Conservation (phyloP, 2,329 filamentous ascomycete species). For the Sarocladiaceae sp. region DNA sequence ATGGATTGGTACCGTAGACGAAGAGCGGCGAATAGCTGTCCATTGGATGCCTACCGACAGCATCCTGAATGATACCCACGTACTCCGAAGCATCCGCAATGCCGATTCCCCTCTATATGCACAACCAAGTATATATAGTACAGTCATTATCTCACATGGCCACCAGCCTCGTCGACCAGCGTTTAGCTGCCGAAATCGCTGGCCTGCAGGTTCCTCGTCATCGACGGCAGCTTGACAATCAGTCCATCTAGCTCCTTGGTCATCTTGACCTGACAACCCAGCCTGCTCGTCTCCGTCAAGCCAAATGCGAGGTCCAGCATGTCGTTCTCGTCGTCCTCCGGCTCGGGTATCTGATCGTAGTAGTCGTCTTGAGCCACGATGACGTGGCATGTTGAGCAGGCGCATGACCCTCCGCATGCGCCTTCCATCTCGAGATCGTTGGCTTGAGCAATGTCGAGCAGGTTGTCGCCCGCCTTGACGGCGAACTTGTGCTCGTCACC, state of each 20-base stretch:
- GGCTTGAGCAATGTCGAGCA: slow-evolving; percentile 90
- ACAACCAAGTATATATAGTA: slow-evolving; percentile 8
- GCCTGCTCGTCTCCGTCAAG: slow-evolving; percentile 72
- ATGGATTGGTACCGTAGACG: slow-evolving; percentile 11
- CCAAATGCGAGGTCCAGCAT: slow-evolving; percentile 90
- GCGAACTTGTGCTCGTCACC: slow-evolving; percentile 67
- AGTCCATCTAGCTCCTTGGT: slow-evolving; percentile 82
- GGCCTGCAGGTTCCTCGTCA: slow-evolving; percentile 94
- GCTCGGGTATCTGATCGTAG: slow-evolving; percentile 73
- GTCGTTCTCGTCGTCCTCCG: slow-evolving; percentile 77
- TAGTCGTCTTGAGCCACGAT: slow-evolving; percentile 68
- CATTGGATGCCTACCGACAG: slow-evolving; percentile 4
- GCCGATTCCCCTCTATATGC: slow-evolving; percentile 6
- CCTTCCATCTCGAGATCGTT: slow-evolving; percentile 98
- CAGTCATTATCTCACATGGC: slow-evolving; percentile 1
- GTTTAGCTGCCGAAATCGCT: slow-evolving; percentile 63
- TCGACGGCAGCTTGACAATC: slow-evolving; percentile 76
- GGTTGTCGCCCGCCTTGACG: slow-evolving; percentile 81
- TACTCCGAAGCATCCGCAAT: slow-evolving; percentile 1
- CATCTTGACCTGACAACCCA: slow-evolving; percentile 92
- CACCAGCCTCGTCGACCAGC: not conserved
- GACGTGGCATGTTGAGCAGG: slow-evolving; percentile 89
- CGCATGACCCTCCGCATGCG: slow-evolving; percentile 89
- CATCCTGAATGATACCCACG: slow-evolving; percentile 8
- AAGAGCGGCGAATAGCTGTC: slow-evolving; percentile 7